Conservation (phyloP, 768 basidiomycete genomes). For the Coprinopsis marcescibilis region DNA sequence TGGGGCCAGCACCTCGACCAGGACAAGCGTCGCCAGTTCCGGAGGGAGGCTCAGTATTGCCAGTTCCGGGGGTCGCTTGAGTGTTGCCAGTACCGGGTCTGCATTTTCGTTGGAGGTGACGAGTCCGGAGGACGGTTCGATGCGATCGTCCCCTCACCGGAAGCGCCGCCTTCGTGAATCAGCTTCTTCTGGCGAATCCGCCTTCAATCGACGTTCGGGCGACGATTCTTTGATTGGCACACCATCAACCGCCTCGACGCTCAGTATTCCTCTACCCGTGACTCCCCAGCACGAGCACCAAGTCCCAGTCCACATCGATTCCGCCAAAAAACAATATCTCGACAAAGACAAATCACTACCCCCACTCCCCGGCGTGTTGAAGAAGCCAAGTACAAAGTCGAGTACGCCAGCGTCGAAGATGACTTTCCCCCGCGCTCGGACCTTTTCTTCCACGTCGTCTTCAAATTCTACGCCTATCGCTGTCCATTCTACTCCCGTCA, state of each 20-base stretch:
- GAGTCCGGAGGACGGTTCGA: conserved; percentile 12
- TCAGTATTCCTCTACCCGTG: conserved; percentile 29
- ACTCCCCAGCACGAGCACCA: conserved; percentile 26
- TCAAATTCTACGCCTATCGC: conserved; percentile 11
- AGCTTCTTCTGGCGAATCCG: conserved; percentile 3
- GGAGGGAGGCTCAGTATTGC: conserved; percentile 4
- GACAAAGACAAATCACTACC: conserved; percentile 34
- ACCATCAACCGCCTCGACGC: conserved; percentile 28
- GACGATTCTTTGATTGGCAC: conserved; percentile 20
- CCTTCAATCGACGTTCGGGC: conserved; percentile 10
- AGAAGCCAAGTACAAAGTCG: conserved; percentile 13
- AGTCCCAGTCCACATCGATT: conserved; percentile 10
- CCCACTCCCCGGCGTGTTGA: conserved; percentile 22
- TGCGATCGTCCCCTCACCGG: not conserved
- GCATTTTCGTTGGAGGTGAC: conserved; percentile 20
- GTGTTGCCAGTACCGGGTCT: conserved; percentile 6
- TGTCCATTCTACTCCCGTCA: conserved; percentile 15
- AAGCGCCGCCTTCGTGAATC: conserved; percentile 12
- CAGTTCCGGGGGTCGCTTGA: conserved; percentile 5
- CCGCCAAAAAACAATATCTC: conserved; percentile 8
- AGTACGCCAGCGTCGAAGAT: conserved; percentile 8
- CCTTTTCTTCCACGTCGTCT: conserved; percentile 18
- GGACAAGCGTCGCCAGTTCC: conserved; percentile 28
- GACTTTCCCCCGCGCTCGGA: conserved; percentile 21
- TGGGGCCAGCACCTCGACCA: conserved; percentile 17